Evolutionary conservation across 2,329 filamentous ascomycete species (phyloP), one percentile per base, ranked within the genome.

Genomic region (Rutstroemia sp.): DNA sequence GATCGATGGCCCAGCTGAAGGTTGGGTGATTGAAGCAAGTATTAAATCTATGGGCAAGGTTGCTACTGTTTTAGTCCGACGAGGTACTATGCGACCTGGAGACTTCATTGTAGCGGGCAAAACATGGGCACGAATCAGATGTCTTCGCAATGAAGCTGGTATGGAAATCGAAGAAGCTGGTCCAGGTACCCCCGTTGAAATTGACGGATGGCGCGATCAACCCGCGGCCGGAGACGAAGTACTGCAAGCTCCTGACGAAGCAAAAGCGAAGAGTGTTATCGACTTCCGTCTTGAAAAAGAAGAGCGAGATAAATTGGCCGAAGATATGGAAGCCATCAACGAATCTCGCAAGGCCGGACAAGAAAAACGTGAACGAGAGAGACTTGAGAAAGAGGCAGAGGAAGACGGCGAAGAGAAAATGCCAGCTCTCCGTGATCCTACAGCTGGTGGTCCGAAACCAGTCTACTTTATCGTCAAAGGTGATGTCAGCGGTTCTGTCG

Each of bases 161-260:
- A 73, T 79, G 2, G 77, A 85, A 12, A 75, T 97, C 16, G 64
- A 76, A 1, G 85, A 90, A 71, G 92, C 90, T 14, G 83, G 85
- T 0, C 95, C 94, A 0, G 94, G 94, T 38, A 94, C 86, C 27
- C 91, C 95, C 0, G 88, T 96, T 3, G 90, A 97, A 71, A 83
- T 99, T 19, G 84, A 96, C 60, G 94, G 94, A n/a, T 99, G 94
- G 94, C 85, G 86, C 65, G 88, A 90, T 38, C 86, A 90, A 62
- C 92, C 94, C 0, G 79, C 81, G 23, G 92, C 94, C 1, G 95
- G 95, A 50, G 89, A 95, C 65, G 84, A 90, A 74, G 86, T 95
- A 8, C 77, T 99, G 0, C 88, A 97, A 73, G 90, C 92, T 1
- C 77, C 81, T 0, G 83, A 85, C 63, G 92, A 97, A 72, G 80